Conservation (phyloP, 192 early-diverging fungal genomes). For the Entomortierella parvispora region DNA sequence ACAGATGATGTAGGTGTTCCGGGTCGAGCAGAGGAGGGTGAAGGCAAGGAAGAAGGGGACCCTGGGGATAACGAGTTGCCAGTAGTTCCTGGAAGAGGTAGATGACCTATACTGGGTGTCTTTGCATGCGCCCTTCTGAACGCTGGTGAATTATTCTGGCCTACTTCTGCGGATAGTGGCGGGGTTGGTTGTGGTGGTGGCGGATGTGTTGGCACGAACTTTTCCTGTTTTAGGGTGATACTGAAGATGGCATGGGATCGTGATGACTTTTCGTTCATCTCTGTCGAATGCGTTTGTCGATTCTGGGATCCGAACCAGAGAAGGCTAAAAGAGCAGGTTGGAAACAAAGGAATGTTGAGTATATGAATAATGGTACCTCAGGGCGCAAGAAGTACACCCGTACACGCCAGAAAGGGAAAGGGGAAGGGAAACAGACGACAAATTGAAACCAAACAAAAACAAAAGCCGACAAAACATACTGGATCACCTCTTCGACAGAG, state of each 20-base stretch:
- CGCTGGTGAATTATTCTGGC: conserved; percentile 9
- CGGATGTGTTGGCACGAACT: conserved; percentile 54
- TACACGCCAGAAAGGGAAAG: too few species aligned
- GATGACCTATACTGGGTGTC: conserved; percentile 10
- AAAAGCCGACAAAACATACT: conserved; percentile 44
- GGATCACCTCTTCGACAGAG: conserved; percentile 78
- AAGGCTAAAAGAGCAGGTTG: conserved; percentile 55
- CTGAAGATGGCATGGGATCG: conserved; percentile 98
- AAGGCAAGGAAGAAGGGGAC: neutral
- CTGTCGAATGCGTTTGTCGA: conserved; percentile 92
- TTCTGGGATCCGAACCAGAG: conserved; percentile 74
- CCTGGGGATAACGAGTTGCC: conserved; percentile 13
- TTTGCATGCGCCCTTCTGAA: conserved; percentile 19
- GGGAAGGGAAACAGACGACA: too few species aligned
- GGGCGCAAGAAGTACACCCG: too few species aligned
- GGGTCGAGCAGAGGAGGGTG: conserved; percentile 16
- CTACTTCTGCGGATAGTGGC: conserved; percentile 19
- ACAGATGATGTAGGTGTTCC: conserved; percentile 22
- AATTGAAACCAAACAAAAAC: neutral
- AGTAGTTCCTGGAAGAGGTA: conserved; percentile 12
- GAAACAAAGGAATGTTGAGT: too few species aligned
- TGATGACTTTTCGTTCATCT: conserved; percentile 96
- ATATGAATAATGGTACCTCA: too few species aligned
- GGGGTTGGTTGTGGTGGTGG: conserved; percentile 15
- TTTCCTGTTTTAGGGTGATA: conserved; percentile 85